Percentiles rank a stretch among this genome's conserved stretches.
Evolutionary conservation across 1,139 yeast genomes (phyloP).

Genomic region (Pichia terricola): DNA sequence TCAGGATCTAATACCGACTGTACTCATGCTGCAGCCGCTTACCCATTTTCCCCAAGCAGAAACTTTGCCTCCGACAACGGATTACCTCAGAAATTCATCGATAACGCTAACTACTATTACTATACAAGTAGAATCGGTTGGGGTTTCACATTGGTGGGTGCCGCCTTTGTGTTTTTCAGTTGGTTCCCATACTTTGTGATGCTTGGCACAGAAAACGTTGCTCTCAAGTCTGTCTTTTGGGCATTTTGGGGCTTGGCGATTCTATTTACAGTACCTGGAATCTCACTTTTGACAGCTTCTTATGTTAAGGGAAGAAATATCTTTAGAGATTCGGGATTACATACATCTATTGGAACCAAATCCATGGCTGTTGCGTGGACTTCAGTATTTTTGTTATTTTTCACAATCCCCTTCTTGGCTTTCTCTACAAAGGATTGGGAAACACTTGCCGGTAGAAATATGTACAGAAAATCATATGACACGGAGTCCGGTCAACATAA

Average conservation of each 20-base stretch:
- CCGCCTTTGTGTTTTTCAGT: conserved; percentile 46
- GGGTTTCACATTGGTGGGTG: conserved; percentile 55
- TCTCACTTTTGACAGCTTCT: conserved; percentile 56
- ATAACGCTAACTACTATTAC: conserved; percentile 41
- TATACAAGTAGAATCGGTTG: conserved; percentile 59
- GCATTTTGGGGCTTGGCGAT: conserved; percentile 30
- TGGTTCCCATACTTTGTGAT: conserved; percentile 19
- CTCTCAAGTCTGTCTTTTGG: conserved; percentile 7
- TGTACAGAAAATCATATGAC: no score
- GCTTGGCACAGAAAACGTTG: conserved; percentile 8
- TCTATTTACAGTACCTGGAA: conserved; percentile 46
- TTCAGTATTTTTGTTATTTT: conserved; percentile 13
- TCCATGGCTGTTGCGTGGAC: conserved; percentile 20
- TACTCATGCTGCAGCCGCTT: conserved; percentile 42
- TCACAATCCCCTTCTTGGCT: conserved; percentile 9
- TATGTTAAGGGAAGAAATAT: conserved; percentile 52
- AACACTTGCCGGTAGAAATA: no score
- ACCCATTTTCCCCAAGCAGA: conserved; percentile 55
- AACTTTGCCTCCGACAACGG: conserved; percentile 39
- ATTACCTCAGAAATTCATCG: conserved; percentile 40
- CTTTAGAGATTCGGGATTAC: conserved; percentile 38
- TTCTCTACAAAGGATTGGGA: conserved; percentile 1
- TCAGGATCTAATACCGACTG: conserved; percentile 36
- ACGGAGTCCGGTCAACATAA: no score
- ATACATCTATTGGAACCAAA: conserved; percentile 46